Base-by-base conservation (phyloP, 164 flowering plant species). In the Nymphaea thermarum region DNA sequence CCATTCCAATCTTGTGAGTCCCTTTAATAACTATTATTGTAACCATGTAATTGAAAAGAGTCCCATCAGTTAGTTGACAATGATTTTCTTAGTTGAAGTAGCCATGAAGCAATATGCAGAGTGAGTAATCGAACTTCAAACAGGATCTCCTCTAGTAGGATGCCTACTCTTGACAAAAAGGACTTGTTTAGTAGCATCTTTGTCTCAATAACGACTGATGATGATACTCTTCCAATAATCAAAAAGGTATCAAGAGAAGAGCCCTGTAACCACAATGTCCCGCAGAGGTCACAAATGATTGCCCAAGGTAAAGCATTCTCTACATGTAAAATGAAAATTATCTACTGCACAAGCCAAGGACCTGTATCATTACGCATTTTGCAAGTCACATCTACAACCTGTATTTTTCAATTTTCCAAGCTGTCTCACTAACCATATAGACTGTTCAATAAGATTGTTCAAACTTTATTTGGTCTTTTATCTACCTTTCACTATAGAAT, bases 201-300 rank as follows among this genome's bases (percentile, higher is more conserved):
- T 55, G 82, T 82, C 82, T 90, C 88, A 4, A 83, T 43, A 45
- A 94, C 77, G 47, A 93, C 98, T 77, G 85, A 86, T 0, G 98
- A 88, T 18, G 97, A 91, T 67, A 86, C 87, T 81, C 80, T 83
- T 64, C 96, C 99, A 57, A 90, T 82, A 66, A 94, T 88, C 67
- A 90, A 72, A 81, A 88, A 91, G 11, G 87, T 73, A 72, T 87
- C 91, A 0, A 87, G 79, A 43, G 96, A 86, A 63, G 98, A 83
- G 41, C 96, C 89, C 74, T 83, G 88, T 82, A 81, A 45, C 10
- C 53, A 45, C 53, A 45, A 25, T 25, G 36, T 25, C 36, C 36
- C 1, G 36, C 36, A 25, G 36, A 25, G 36, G 36, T 25, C 36
- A 25, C 36, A 25, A 25, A 25, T 25, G 36, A 25, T 25, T 25